These are phyloP conservation scores for Cruciata laevipes DNA, from an alignment of 257 asterid species.

Conservation along the genomic window DNA sequence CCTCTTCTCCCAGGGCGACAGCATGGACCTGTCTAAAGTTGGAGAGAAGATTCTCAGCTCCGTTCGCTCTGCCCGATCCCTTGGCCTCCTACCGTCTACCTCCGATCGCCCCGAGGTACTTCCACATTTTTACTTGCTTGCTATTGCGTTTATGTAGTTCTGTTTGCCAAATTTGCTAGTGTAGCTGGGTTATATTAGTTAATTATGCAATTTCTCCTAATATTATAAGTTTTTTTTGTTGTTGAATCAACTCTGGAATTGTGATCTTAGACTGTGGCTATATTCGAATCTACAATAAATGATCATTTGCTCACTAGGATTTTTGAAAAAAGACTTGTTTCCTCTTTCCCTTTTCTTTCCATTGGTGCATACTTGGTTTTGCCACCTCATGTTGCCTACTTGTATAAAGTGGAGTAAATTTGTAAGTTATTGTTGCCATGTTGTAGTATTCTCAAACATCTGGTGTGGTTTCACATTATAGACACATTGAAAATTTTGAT, in stretches of 20 bases:
- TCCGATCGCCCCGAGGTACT: constrained; percentile 87
- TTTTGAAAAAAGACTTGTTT: not conserved
- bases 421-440: not conserved
- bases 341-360: not conserved
- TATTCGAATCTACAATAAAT: not conserved
- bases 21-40: constrained; percentile 96
- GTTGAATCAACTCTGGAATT: not conserved
- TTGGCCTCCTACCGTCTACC: constrained; percentile 70
- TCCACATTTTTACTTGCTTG: not conserved
- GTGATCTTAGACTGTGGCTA: not conserved
- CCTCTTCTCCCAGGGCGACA: constrained; percentile 77
- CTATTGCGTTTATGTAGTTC: no score
- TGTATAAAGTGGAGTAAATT: not conserved
- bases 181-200: not conserved
- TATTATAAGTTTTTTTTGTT: not conserved
- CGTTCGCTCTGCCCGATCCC: constrained; percentile 96
- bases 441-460: not conserved
- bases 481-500: no score
- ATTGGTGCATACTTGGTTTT: not conserved
- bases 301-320: not conserved
- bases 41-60: constrained; percentile 98
- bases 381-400: not conserved
- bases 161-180: not conserved
- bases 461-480: no score
- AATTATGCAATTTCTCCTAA: no score